These are phyloP conservation scores for Punctularia strigosozonata DNA, from an alignment of 768 basidiomycete species.

Conservation along the genomic window DNA sequence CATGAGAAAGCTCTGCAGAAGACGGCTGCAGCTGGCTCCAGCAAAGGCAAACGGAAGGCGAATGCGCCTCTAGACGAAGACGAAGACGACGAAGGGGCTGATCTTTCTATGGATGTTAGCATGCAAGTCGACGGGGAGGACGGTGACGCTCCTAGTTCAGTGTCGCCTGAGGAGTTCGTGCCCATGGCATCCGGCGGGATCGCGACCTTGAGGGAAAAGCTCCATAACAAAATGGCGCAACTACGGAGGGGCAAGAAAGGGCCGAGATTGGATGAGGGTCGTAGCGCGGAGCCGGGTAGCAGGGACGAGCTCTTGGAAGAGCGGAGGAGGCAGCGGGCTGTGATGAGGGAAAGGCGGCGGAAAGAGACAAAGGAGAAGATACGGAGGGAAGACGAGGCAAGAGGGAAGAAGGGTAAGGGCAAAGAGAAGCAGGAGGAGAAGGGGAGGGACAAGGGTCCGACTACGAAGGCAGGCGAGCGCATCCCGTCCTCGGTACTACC, in stretches of 20 bases:
- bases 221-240: constrained; percentile 64
- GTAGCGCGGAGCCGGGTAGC: constrained; percentile 37
- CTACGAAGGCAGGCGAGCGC: constrained; percentile 37
- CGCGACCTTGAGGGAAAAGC: constrained; percentile 50
- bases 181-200: constrained; percentile 63
- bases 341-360: constrained; percentile 74
- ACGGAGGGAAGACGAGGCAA: constrained; percentile 46
- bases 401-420: constrained; percentile 34
- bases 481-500: constrained; percentile 1
- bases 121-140: constrained; percentile 19
- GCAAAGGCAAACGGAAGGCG: constrained; percentile 40
- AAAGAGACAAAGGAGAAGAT: constrained; percentile 83
- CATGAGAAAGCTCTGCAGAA: constrained; percentile 31
- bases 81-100: constrained; percentile 21
- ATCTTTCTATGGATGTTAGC: constrained; percentile 20
- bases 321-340: constrained; percentile 61
- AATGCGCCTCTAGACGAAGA: constrained; percentile 15
- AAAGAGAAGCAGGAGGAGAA: constrained; percentile 31
- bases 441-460: constrained; percentile 27
- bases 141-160: constrained; percentile 3
- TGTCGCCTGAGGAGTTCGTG: constrained; percentile 20
- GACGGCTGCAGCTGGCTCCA: constrained; percentile 1
- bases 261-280: constrained; percentile 17
- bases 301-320: constrained; percentile 80
- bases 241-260: constrained; percentile 30